phyloP scores from a whole-genome alignment of 2,329 filamentous ascomycete genomes.

The Talaromyces sp. region DNA sequence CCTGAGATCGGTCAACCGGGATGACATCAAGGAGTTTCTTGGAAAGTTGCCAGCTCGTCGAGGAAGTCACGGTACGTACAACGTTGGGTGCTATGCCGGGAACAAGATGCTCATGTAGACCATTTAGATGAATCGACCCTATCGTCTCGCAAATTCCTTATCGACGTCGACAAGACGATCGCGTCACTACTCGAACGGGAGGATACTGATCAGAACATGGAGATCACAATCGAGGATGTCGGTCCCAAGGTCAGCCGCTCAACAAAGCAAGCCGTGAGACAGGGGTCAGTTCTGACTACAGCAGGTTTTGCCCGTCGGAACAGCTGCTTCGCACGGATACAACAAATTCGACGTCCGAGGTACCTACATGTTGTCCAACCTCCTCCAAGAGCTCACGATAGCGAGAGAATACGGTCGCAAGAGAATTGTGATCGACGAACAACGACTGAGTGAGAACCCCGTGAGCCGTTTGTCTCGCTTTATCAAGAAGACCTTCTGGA shows the following conservation, averaged over 20 bases:
- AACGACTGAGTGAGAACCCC: conserved; percentile 89
- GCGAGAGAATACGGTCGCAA: conserved; percentile 87
- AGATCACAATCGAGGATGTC: conserved; percentile 95
- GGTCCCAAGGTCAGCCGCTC: conserved; percentile 69
- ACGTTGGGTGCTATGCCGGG: neutral
- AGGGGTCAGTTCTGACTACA: conserved; percentile 25
- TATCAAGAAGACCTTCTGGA: conserved; percentile 90
- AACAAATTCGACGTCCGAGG: conserved; percentile 88
- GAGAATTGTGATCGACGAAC: conserved; percentile 86
- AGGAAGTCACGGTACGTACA: conserved; percentile 42
- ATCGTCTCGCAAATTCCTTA: conserved; percentile 72
- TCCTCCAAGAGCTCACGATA: conserved; percentile 88
- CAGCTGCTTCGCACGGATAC: conserved; percentile 77
- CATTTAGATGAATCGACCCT: conserved; percentile 66
- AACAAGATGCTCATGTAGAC: neutral
- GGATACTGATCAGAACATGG: conserved; percentile 89
- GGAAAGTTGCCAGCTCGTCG: conserved; percentile 36
- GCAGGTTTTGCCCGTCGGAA: conserved; percentile 78
- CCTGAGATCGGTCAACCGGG: conserved; percentile 35
- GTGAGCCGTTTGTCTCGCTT: conserved; percentile 81
- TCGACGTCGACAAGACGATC: conserved; percentile 81
- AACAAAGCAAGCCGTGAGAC: neutral
- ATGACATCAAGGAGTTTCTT: conserved; percentile 35
- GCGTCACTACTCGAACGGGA: conserved; percentile 76
- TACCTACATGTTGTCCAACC: conserved; percentile 95